Conservation (phyloP, 805 yeast species). For the Cyberlindnera nakhonratchasimensis region DNA sequence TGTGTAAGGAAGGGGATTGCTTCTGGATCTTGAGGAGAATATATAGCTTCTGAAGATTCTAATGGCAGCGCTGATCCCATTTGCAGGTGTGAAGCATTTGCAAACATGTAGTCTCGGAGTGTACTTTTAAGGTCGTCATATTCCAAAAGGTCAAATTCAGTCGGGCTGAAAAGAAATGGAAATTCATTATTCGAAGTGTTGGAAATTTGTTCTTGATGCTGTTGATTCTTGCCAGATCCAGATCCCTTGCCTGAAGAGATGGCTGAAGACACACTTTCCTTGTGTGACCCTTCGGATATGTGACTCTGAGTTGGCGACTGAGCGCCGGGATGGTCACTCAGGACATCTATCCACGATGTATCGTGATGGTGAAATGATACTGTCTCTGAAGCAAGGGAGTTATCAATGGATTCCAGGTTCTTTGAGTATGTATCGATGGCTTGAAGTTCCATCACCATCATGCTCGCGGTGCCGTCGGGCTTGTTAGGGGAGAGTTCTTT, state of each 20-base stretch:
- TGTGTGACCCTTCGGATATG: conserved; percentile 1
- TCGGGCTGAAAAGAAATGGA: conserved; percentile 12
- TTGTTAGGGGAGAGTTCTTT: background rate
- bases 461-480: conserved; percentile 5
- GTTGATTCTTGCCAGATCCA: background rate
- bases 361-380: background rate
- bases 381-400: conserved; percentile 8
- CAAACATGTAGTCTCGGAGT: conserved; percentile 38
- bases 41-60: background rate
- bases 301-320: conserved; percentile 6
- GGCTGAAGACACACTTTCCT: conserved; percentile 1
- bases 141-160: conserved; percentile 25
- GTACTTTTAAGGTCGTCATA: conserved; percentile 33
- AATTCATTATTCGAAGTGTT: background rate
- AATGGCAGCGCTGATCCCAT: conserved; percentile 5
- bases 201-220: background rate
- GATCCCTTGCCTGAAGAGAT: background rate
- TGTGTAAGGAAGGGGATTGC: conserved; percentile 24
- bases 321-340: background rate
- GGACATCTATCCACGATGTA: conserved; percentile 4
- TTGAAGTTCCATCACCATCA: conserved; percentile 2
- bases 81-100: conserved; percentile 30
- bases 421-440: conserved; percentile 15
- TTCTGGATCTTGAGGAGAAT: conserved; percentile 1
- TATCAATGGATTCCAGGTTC: conserved; percentile 17